Base-by-base conservation (phyloP, 164 flowering plant species). In the Santalum album region DNA sequence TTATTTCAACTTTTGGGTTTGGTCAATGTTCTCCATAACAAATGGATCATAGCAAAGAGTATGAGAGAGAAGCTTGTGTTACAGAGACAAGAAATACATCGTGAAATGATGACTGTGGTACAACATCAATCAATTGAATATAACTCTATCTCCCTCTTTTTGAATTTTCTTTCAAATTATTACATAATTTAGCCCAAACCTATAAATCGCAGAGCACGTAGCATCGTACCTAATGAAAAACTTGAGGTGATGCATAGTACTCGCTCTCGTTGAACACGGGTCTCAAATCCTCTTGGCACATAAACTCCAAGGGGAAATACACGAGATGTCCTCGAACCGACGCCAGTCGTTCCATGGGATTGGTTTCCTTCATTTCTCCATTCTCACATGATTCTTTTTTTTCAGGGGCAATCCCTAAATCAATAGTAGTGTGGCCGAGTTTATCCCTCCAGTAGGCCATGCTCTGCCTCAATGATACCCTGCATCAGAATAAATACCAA, bases 241-340 rank as follows among this genome's bases (percentile, higher is more conserved):
- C 97, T 59, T 85, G 97, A 61, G 94, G 72, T 25, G 95, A 78
- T 3, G 99, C 88, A 66, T 90, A 94, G 53, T 68, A 90, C 63
- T 94, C 99, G 36, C 92, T 84, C 73, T 94, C 96, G 21, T 82
- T 87, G 64, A 94, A 90, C 46, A 87, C 87, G 0, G 97, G 99
- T 78, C 99, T 90, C 50, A 94, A 69, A 65, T 87, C 95, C 79
- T 94, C 97, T 63, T 80, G 68, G 70, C 75, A 66, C 97, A 90
- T 85, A 68, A 90, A 94, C 46, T 87, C 86, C 63, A 94, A 69
- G 2, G 99, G 99, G 58, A 80, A 94, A 4, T 92, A 85, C 44
- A 94, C 99, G 19, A 89, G 92, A 68, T 78, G 81, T n/a, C 99
- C 99, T 25, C 55, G 77, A 47, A 90, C 78, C 0, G 87, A 51